These are phyloP conservation scores for Neopestalotiopsis clavispora DNA, from an alignment of 2,329 filamentous ascomycete genomes.

Conservation along the genomic window DNA sequence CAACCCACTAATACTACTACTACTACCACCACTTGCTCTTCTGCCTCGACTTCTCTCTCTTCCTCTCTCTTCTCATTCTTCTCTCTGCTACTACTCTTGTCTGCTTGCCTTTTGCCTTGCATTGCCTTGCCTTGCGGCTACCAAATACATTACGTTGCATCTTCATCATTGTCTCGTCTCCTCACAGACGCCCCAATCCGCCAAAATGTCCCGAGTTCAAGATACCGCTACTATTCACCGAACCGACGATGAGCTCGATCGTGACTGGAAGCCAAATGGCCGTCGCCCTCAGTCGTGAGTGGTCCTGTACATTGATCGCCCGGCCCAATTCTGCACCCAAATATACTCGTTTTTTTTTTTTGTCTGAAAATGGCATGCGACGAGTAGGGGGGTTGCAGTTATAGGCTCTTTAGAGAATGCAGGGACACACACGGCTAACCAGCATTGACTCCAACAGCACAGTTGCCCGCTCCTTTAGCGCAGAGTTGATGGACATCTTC, in stretches of 20 bases:
- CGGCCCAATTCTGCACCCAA: not conserved
- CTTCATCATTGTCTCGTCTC: not conserved
- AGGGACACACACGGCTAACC: constrained; percentile 23
- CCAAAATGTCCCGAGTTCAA: not conserved
- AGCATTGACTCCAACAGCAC: constrained; percentile 60
- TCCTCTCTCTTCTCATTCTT: not conserved
- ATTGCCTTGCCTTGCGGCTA: not conserved
- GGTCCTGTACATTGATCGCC: constrained; percentile 12
- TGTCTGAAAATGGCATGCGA: not conserved
- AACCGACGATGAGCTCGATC: constrained; percentile 73
- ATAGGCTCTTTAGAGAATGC: not conserved
- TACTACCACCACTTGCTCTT: not conserved
- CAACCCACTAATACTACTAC: not conserved
- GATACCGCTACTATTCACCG: constrained; percentile 33
- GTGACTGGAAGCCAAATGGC: constrained; percentile 80
- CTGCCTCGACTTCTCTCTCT: not conserved
- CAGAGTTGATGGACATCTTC: constrained; percentile 87
- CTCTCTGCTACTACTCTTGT: not conserved
- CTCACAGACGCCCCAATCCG: not conserved
- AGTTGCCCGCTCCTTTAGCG: constrained; percentile 85
- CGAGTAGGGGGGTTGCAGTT: not conserved
- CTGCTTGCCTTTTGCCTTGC: not conserved
- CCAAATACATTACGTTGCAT: not conserved
- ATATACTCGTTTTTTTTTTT: no score
- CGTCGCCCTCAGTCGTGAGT: constrained; percentile 84